phyloP scores from a whole-genome alignment of 2,329 filamentous ascomycete species.

The Arthrobotrys iridis region DNA sequence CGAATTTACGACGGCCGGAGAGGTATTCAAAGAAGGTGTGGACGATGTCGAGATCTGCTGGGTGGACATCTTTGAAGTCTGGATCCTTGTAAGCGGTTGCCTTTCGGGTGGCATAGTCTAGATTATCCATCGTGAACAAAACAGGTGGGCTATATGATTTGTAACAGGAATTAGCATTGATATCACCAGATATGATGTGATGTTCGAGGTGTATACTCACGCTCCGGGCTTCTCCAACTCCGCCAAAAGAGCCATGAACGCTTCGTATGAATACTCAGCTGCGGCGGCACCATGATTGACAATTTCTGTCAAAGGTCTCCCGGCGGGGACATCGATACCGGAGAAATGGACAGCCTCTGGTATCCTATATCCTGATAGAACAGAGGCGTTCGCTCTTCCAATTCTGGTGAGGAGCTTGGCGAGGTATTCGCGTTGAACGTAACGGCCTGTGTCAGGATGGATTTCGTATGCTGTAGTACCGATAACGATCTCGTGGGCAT shows the following conservation, averaged over 20 bases:
- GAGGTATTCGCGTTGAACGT: slow-evolving; percentile 81
- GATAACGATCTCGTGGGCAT: slow-evolving; percentile 84
- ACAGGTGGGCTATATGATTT: slow-evolving; percentile 70
- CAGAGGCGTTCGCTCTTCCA: slow-evolving; percentile 73
- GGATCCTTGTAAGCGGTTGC: slow-evolving; percentile 76
- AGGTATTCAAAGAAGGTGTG: slow-evolving; percentile 79
- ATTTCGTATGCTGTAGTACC: slow-evolving; percentile 78
- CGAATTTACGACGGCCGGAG: slow-evolving; percentile 68
- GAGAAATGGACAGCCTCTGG: slow-evolving; percentile 6
- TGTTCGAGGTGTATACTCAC: slow-evolving; percentile 35
- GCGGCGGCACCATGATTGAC: slow-evolving; percentile 52
- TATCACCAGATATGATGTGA: slow-evolving; percentile 60
- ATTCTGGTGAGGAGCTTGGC: slow-evolving; percentile 79
- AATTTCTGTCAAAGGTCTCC: slow-evolving; percentile 43
- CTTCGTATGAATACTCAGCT: slow-evolving; percentile 54
- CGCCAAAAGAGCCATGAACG: slow-evolving; percentile 55
- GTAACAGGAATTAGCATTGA: slow-evolving; percentile 64
- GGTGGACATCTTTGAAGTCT: slow-evolving; percentile 78
- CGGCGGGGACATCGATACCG: slow-evolving; percentile 31
- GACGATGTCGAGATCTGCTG: slow-evolving; percentile 82
- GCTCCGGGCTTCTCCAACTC: slow-evolving; percentile 55
- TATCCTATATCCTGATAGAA: slow-evolving; percentile 60
- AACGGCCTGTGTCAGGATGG: slow-evolving; percentile 73
- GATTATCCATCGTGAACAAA: slow-evolving; percentile 79
- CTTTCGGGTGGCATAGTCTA: slow-evolving; percentile 81